Evolutionary conservation across 495 filamentous ascomycete genomes (phyloP), one percentile per base, ranked within the genome.

Genomic region (Hypomontagnella submonticulosa): DNA sequence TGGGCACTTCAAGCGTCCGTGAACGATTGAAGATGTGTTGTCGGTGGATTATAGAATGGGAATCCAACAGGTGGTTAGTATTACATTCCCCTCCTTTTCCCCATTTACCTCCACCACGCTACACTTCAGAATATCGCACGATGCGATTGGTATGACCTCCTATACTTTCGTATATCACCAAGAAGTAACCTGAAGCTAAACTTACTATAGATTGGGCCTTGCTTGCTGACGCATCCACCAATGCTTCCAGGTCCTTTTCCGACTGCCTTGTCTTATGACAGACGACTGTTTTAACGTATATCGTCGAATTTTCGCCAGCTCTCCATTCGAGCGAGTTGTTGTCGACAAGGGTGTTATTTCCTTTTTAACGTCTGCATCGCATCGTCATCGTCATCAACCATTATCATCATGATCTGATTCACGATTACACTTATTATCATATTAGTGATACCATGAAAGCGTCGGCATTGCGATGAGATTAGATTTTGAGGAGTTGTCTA

Each of bases 11-110:
- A 3, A 94, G 88, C 63, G 92, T 96, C 0, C 78, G 92, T 43
- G 90, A 93, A 69, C 78, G 93, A 61, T 71, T 96, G 16, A 94
- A 96, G 77, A 87, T 95, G 46, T 88, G 88, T 20, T 89, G 88
- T 11, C 75, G 75, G 8, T 96, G 92, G 93, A 87, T 93, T 48
- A 76, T 81, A 61, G 86, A 87, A 68, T 84, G 93, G 56, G 89
- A 96, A 73, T 78, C 82, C 27, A 86, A 86, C 63, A 78, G 86
- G 79, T 89, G 87, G 90, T 95, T 83, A 77, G 89, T 87, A 62
- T 19, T 42, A 59, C 40, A 20, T 9, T 50, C 40, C 33, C 47
- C 13, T 23, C 16, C 13, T 51, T 36, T 40, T 58, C 36, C 27
- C 48, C n/a, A 6, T 23, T n/a, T n/a, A n/a, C n/a, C n/a, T n/a